These are phyloP conservation scores for Neoascochyta sp. DNA, from an alignment of 2,329 filamentous ascomycete genomes.

Conservation along the genomic window DNA sequence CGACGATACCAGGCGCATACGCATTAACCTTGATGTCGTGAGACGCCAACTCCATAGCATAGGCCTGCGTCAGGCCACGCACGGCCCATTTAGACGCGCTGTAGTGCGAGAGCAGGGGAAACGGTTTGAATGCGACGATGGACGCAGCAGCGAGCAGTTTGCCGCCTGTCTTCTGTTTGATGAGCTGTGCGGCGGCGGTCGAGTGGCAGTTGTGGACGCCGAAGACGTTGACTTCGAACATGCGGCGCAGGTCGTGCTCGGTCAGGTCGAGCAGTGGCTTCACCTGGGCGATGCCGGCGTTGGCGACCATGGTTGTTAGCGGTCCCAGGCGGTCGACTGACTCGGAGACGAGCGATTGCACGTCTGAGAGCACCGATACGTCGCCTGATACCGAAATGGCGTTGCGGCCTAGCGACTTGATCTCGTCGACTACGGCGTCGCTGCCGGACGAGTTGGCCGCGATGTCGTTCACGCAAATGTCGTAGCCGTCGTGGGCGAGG, in stretches of 20 bases:
- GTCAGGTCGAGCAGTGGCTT: constrained; percentile 55
- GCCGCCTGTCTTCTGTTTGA: constrained; percentile 51
- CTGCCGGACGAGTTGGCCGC: constrained; percentile 50
- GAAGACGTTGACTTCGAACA: constrained; percentile 62
- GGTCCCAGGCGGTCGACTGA: constrained; percentile 55
- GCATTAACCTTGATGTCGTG: constrained; percentile 65
- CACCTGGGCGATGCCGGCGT: constrained; percentile 60
- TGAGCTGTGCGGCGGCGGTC: constrained; percentile 62
- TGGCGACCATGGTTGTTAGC: constrained; percentile 54
- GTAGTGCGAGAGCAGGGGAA: constrained; percentile 59
- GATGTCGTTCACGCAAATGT: constrained; percentile 64
- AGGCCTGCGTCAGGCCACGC: constrained; percentile 61
- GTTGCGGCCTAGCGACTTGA: constrained; percentile 50
- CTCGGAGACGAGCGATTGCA: constrained; percentile 51
- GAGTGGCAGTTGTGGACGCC: constrained; percentile 64
- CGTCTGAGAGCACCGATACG: constrained; percentile 55
- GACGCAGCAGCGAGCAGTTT: constrained; percentile 52
- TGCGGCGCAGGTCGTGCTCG: constrained; percentile 54
- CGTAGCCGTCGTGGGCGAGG: constrained; percentile 62
- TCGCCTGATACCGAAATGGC: constrained; percentile 58
- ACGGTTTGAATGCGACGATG: constrained; percentile 60
- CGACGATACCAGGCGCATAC: constrained; percentile 66
- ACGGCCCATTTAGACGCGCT: constrained; percentile 64
- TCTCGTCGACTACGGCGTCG: constrained; percentile 53
- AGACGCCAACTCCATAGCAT: constrained; percentile 62